Evolutionary conservation across 2,329 filamentous ascomycete species (phyloP), one percentile per base, ranked within the genome.

Genomic region (Colletotrichum somersetense): DNA sequence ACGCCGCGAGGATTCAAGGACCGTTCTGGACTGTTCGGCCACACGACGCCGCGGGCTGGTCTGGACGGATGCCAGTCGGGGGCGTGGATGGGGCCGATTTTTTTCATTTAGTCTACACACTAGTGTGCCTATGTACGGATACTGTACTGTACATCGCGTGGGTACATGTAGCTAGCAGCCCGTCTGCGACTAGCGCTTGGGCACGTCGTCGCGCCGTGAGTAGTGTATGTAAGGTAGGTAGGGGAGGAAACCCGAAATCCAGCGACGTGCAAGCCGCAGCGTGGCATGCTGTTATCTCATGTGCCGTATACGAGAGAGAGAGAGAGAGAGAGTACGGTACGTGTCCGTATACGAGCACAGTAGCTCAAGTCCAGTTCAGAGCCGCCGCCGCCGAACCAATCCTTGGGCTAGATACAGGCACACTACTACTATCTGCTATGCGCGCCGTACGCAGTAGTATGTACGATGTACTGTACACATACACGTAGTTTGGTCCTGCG

Each of bases 41-140:
- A 61, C 66, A 69, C 69, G 48, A 65, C 59, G 55, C 66, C 38
- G 4, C 30, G 30, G 30, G 67, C 53, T 40, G 50, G 58, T 63
- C 59, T 69, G n/a, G 66, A 69, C 66, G 63, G 55, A 64, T 72
- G 66, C 66, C 59, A 72, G 20, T 46, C 66, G 56, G 66, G 69
- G 69, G 69, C 66, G 56, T 23, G 53, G 56, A 61, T 26, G 40
- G 26, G 52, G 52, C 40, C 40, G 20, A 33, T 56, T n/a, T 30
- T 30, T 64, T 64, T 55, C 4, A 64, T 30, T 57, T 57, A 44
- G 16, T 7, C 14, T 42, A 42, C 40, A 3, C 11, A 40, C 38
- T 42, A 18, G 38, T 6, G 40, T 14, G 14, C 38, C 3, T 40
- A 26, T 26, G 14, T 16, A 40, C 3, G 14, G 3, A 5, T 16